phyloP scores from a whole-genome alignment of 2,329 filamentous ascomycete genomes.

The Scedosporium aurantiacum region DNA sequence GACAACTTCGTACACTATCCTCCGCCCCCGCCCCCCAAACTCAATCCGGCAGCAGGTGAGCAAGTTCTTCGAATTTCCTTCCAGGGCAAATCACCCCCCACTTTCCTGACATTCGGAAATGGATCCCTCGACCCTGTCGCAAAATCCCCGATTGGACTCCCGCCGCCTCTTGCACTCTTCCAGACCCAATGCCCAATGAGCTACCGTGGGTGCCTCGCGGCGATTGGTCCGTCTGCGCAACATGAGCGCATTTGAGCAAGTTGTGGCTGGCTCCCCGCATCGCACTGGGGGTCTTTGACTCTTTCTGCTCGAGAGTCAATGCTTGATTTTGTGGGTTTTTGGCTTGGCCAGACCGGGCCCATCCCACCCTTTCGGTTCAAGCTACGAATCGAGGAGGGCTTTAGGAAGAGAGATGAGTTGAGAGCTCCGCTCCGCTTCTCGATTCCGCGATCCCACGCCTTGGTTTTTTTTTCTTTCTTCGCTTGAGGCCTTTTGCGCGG shows the following conservation, averaged over 20 bases:
- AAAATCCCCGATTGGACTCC: constrained; percentile 2
- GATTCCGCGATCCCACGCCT: background rate
- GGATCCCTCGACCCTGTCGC: background rate
- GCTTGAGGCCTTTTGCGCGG: background rate
- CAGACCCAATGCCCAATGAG: background rate
- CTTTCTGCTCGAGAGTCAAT: background rate
- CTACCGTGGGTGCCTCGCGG: background rate
- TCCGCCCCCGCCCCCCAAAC: too few relatives aligned
- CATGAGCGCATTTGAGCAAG: constrained; percentile 39
- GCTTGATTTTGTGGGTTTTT: background rate
- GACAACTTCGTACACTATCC: too few relatives aligned
- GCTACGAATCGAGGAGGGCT: too few relatives aligned
- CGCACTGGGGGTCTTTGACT: background rate
- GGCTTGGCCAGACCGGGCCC: too few relatives aligned
- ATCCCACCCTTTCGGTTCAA: too few relatives aligned
- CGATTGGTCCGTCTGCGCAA: constrained; percentile 3
- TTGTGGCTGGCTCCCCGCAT: constrained; percentile 20
- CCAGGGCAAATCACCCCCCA: background rate
- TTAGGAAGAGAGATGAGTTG: too few relatives aligned
- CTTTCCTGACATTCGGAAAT: background rate
- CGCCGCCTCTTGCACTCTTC: background rate
- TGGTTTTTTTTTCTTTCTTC: background rate
- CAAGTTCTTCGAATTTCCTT: constrained; percentile 3
- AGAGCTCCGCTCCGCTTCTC: background rate
- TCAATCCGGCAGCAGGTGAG: constrained; percentile 8